Conservation (phyloP, 495 filamentous ascomycete species). For the Aspergillus asperescens region DNA sequence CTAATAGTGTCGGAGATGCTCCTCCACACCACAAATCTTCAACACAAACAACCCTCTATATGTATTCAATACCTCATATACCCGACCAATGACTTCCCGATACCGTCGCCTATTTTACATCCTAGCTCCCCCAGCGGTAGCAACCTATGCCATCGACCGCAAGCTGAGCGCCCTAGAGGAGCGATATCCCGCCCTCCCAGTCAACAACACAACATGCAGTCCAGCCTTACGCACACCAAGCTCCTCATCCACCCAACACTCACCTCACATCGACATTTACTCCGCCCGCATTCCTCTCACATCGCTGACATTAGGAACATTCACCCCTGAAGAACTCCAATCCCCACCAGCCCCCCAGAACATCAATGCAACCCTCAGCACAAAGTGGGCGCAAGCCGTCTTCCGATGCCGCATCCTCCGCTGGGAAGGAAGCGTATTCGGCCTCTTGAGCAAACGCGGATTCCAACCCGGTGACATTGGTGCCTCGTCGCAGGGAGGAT, state of each 20-base stretch:
- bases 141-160: conserved; percentile 21
- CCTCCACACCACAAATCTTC: no score
- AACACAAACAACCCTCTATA: no score
- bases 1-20: no score
- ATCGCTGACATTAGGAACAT: no score
- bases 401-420: conserved; percentile 20
- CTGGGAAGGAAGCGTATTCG: conserved; percentile 20
- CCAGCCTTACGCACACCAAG: conserved; percentile 14
- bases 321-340: no score
- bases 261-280: conserved; percentile 32
- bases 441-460: conserved; percentile 11
- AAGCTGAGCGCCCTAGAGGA: conserved; percentile 26
- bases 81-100: conserved; percentile 1
- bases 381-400: conserved; percentile 26
- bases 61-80: no score
- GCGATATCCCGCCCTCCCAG: conserved; percentile 25
- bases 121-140: conserved; percentile 16
- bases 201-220: conserved; percentile 18
- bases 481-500: conserved; percentile 1
- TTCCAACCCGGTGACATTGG: conserved; percentile 23
- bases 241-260: conserved; percentile 18
- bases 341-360: no score
- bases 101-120: conserved; percentile 13
- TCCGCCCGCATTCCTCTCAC: conserved; percentile 23
- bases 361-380: conserved; percentile 16